Conservation (phyloP, 2,329 filamentous ascomycete genomes). For the Tolypocladium cylindrosporum region DNA sequence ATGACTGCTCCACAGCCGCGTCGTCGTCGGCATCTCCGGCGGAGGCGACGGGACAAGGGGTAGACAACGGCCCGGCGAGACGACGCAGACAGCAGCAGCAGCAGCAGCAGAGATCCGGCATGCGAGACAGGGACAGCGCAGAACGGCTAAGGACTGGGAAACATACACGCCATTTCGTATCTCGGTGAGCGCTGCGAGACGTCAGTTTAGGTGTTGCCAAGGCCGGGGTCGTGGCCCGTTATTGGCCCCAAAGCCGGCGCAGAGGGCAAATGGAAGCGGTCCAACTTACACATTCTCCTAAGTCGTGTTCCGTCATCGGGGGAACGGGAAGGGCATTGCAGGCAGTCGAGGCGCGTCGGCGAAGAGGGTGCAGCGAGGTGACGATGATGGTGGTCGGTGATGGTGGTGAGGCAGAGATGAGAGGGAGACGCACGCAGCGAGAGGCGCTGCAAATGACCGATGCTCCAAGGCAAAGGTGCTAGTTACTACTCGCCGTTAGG, state of each 20-base stretch:
- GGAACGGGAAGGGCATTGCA: slow-evolving; percentile 22
- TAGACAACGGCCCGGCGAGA: background rate
- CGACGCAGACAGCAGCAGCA: background rate
- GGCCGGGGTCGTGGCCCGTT: slow-evolving; percentile 1
- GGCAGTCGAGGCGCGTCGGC: slow-evolving; percentile 9
- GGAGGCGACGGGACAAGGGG: background rate
- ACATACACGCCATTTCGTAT: slow-evolving; percentile 42
- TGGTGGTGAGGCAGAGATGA: background rate
- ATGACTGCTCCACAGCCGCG: background rate
- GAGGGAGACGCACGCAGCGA: background rate
- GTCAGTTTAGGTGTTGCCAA: slow-evolving; percentile 22
- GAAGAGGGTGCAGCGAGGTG: background rate
- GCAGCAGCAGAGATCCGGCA: background rate
- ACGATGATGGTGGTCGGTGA: background rate
- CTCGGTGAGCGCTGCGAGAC: slow-evolving; percentile 33
- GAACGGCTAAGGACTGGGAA: slow-evolving; percentile 1
- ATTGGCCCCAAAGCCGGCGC: slow-evolving; percentile 4
- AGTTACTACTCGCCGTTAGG: background rate
- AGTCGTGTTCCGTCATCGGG: slow-evolving; percentile 26
- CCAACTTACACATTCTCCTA: slow-evolving; percentile 32
- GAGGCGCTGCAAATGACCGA: background rate
- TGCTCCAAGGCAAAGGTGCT: background rate
- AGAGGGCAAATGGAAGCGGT: slow-evolving; percentile 3
- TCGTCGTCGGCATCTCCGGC: background rate
- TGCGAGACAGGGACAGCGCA: background rate